phyloP scores from a whole-genome alignment of 1,284 basidiomycete genomes.

The Volvariella volvacea region DNA sequence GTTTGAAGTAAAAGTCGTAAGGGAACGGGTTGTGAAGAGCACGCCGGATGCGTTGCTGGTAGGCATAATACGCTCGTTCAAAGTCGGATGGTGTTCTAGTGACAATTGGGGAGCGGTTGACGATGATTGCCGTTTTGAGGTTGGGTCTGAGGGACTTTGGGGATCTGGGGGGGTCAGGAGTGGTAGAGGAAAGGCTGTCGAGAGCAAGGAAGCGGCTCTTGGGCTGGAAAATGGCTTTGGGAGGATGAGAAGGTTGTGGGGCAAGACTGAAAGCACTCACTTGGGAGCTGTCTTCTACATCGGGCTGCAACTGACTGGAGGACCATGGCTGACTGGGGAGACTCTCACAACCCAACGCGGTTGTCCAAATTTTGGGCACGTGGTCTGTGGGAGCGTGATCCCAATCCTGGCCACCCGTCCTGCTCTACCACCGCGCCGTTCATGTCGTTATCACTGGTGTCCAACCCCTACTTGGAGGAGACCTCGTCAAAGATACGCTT shows the following conservation, averaged over 20 bases:
- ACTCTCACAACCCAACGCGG: too few species aligned
- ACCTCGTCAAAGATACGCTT: conserved; percentile 81
- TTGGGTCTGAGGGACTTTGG: conserved; percentile 24
- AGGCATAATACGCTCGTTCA: conserved; percentile 82
- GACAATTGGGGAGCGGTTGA: conserved; percentile 82
- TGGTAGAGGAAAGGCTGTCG: conserved; percentile 8
- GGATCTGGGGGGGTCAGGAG: conserved; percentile 15
- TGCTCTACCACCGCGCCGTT: neutral
- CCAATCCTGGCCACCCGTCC: too few species aligned
- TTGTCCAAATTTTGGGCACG: too few species aligned
- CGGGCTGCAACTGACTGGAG: too few species aligned
- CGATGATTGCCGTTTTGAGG: conserved; percentile 55
- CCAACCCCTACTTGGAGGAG: conserved; percentile 85
- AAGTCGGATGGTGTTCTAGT: conserved; percentile 74
- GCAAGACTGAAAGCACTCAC: neutral
- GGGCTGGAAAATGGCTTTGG: neutral
- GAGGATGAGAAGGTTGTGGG: neutral
- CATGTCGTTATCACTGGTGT: conserved; percentile 82
- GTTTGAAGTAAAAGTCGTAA: conserved; percentile 92
- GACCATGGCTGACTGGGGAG: too few species aligned
- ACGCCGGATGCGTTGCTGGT: conserved; percentile 79
- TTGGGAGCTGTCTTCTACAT: too few species aligned
- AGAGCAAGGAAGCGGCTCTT: conserved; percentile 13
- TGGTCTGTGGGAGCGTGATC: too few species aligned
- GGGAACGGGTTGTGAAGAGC: conserved; percentile 88